Evolutionary conservation across 768 basidiomycete species (phyloP).

Genomic region (Rhodotorula toruloides): DNA sequence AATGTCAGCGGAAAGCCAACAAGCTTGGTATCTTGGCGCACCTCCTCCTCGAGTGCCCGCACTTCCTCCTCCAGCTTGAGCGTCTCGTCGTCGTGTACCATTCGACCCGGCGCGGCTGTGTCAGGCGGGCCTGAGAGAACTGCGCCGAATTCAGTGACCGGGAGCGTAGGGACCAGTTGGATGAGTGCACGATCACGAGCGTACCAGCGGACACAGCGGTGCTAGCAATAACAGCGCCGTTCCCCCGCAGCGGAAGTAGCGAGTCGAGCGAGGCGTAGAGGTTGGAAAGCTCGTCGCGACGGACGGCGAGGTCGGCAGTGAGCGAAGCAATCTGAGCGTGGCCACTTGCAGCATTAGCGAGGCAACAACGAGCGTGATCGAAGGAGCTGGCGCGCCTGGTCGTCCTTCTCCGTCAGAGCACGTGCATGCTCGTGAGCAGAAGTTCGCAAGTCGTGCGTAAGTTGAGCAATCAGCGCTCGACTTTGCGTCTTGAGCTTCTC

Average conservation of each 20-base stretch:
- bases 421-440: background rate
- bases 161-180: background rate
- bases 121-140: background rate
- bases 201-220: background rate
- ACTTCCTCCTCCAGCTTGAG: conserved; percentile 24
- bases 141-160: background rate
- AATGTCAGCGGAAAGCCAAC: no score
- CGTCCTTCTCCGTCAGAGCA: background rate
- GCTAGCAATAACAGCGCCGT: background rate
- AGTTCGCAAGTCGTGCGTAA: background rate
- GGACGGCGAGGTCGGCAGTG: background rate
- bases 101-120: no score
- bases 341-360: no score
- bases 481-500: background rate
- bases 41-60: conserved; percentile 19
- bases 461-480: background rate
- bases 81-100: background rate
- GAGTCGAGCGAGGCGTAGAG: conserved; percentile 19
- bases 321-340: conserved; percentile 8
- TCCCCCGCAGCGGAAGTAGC: background rate
- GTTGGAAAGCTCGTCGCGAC: background rate
- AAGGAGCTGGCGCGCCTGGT: no score
- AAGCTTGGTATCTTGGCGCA: no score
- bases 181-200: no score
- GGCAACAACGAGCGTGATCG: background rate